Evolutionary conservation across 108 stramenopile species (phyloP), one percentile per base, ranked within the genome.

Genomic region (Cyclotella atomus): DNA sequence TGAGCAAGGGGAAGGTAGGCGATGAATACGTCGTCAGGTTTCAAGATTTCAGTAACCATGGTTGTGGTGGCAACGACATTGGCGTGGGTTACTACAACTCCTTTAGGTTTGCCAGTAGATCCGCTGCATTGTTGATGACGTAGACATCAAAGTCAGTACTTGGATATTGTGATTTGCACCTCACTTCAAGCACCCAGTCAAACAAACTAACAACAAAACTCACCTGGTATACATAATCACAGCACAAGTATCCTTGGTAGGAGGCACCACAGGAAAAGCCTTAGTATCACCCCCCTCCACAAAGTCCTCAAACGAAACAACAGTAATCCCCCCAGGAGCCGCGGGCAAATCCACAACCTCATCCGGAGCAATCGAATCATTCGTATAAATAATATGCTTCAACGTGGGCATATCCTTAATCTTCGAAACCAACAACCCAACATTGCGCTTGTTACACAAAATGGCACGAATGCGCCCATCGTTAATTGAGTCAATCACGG

Each of bases 221-320:
- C 94, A 62, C 95, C 95, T 46, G 3, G 98, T 99, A 87, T 97
- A 99, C 95, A 99, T 97, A 75, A 99, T 90, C 6, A 97, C 93
- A 53, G 96, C 97, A 57, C 81, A 80, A 33, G 93, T 85, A 47
- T 93, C 90, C 29, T 89, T 71, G 32, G 75, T 81, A 30, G 95
- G 95, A 53, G 92, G 89, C 41, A 85, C 75, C 2, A 79, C 75
- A 28, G 91, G 85, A 68, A 84, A 93, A 35, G 88, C 85, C 21
- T 68, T 73, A 28, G 77, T 77, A 81, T 91, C 89, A 28, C 92
- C 95, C 15, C 79, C 76, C 23, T 66, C 80, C 53, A 88, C 75
- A 86, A 96, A 93, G 12, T 96, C 90, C 20, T 91, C 87, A 78
- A 96, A 93, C 29, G 85, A 80, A 27, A 76, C 45, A 62, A 95